These are phyloP conservation scores for Cyanidioschyzon merolae DNA, from an alignment of 23 red algal genomes.

Conservation along the genomic window DNA sequence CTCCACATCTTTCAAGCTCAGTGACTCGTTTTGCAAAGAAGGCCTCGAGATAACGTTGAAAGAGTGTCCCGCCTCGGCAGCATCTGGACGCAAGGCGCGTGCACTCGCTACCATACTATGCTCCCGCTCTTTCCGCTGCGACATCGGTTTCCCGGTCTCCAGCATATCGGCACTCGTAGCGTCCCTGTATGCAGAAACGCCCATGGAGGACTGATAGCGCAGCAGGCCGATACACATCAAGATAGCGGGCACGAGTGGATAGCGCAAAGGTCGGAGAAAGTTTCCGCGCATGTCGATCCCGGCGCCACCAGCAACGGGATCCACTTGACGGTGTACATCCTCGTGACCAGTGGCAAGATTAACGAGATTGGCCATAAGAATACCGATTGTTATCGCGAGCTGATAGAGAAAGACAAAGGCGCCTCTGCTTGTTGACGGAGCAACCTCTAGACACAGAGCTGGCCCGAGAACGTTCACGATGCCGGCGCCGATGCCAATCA, in stretches of 20 bases:
- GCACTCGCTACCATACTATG: too few species aligned
- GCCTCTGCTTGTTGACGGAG: conserved; percentile 35
- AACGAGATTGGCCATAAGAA: conserved; percentile 18
- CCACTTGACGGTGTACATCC: not conserved
- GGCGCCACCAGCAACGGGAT: conserved; percentile 4
- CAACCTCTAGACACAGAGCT: conserved; percentile 37
- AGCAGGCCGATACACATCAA: not conserved
- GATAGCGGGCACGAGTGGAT: not conserved
- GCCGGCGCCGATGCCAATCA: not conserved
- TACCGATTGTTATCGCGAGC: conserved; percentile 44
- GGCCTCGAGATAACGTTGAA: too few species aligned
- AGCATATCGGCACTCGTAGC: not conserved
- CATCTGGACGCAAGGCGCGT: too few species aligned
- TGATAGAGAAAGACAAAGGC: conserved; percentile 52
- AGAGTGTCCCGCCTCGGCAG: too few species aligned
- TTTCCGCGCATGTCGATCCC: not conserved
- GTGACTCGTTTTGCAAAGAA: too few species aligned
- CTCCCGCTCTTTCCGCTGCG: not conserved
- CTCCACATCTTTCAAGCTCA: too few species aligned
- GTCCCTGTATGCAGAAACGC: not conserved
- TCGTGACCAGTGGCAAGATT: conserved; percentile 9
- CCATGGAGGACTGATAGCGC: not conserved
- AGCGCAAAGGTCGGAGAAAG: not conserved
- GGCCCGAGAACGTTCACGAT: conserved; percentile 40
- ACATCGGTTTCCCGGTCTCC: not conserved